Evolutionary conservation across 768 basidiomycete species (phyloP).

Genomic region (Hypholoma fasciculare): DNA sequence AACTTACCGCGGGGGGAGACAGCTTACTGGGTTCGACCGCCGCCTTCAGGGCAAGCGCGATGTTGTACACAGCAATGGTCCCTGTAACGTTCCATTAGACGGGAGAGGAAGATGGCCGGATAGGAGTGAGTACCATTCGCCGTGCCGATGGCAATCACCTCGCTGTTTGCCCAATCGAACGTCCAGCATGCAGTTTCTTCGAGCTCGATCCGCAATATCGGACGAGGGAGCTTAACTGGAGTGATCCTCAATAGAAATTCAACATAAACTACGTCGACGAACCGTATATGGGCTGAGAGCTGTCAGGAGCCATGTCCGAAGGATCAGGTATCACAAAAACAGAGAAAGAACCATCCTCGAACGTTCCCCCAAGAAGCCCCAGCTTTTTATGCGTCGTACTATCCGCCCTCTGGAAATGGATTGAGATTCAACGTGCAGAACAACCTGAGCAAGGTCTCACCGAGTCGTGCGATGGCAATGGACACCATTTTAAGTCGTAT

Average conservation of each 20-base stretch:
- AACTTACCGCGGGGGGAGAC: background rate
- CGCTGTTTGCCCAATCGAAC: constrained; percentile 90
- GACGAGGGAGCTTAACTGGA: constrained; percentile 60
- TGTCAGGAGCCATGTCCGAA: constrained; percentile 38
- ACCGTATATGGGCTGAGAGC: constrained; percentile 50
- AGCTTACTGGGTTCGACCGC: constrained; percentile 30
- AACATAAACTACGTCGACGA: constrained; percentile 15
- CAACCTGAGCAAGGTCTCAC: constrained; percentile 19
- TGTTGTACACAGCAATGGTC: constrained; percentile 56
- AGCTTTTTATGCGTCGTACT: constrained; percentile 51
- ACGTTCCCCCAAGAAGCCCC: constrained; percentile 82
- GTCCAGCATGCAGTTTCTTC: constrained; percentile 77
- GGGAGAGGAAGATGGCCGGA: background rate
- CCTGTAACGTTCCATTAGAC: constrained; percentile 31
- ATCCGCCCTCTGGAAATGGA: constrained; percentile 19
- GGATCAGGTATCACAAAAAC: constrained; percentile 84
- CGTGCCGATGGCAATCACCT: constrained; percentile 77
- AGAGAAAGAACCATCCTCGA: constrained; percentile 84
- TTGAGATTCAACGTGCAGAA: background rate
- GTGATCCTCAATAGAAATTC: background rate
- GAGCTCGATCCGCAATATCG: constrained; percentile 70
- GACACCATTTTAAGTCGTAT: constrained; percentile 90
- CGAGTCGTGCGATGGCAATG: constrained; percentile 75
- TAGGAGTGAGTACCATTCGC: constrained; percentile 64
- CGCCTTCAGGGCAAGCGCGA: constrained; percentile 42